Conservation (phyloP, 306 rosid species). For the Cucumis cinereus region DNA sequence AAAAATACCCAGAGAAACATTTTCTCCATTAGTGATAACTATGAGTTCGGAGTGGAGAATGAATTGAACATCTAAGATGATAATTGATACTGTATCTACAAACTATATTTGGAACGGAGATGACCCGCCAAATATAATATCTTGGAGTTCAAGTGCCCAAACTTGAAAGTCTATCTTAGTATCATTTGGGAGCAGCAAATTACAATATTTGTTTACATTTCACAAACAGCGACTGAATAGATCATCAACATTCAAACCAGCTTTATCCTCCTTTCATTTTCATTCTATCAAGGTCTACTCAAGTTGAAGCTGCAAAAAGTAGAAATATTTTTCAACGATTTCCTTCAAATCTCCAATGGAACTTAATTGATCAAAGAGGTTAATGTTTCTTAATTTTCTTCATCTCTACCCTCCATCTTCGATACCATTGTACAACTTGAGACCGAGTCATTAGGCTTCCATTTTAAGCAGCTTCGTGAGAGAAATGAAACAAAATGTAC, state of each 20-base stretch:
- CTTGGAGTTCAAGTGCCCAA: background rate
- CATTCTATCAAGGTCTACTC: background rate
- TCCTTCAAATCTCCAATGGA: background rate
- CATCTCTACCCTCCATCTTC: background rate
- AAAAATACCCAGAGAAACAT: too few relatives aligned
- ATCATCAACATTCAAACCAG: background rate
- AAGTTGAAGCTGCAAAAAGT: background rate
- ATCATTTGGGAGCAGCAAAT: background rate
- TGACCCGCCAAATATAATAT: too few relatives aligned
- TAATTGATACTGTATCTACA: too few relatives aligned
- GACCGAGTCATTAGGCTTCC: background rate
- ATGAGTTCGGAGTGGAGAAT: too few relatives aligned
- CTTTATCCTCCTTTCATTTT: background rate
- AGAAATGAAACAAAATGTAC: background rate
- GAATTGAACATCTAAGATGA: background rate
- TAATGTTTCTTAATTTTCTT: background rate
- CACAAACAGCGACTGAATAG: background rate
- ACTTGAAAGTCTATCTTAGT: background rate
- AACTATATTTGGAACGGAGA: too few relatives aligned
- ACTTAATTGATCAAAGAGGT: background rate
- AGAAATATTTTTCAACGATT: background rate
- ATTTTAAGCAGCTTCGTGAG: constrained; percentile 1
- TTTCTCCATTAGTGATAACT: too few relatives aligned
- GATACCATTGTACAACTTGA: background rate
- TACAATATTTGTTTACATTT: constrained; percentile 2